phyloP scores from a whole-genome alignment of 2,329 filamentous ascomycete genomes.

The Penicillium sp. region DNA sequence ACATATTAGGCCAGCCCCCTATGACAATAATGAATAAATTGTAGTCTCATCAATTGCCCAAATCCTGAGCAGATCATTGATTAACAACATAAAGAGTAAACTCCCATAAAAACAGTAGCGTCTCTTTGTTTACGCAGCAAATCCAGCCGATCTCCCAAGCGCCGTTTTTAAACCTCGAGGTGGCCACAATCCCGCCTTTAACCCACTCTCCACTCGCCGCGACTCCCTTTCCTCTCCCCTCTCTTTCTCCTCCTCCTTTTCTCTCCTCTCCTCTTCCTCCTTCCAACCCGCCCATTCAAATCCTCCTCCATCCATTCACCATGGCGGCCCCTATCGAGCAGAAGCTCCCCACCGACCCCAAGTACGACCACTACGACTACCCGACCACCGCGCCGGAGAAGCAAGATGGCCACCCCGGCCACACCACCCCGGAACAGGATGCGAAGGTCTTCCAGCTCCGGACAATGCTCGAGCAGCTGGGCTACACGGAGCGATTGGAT shows the following conservation, averaged over 20 bases:
- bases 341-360: slow-evolving; percentile 69
- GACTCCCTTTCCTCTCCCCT: slow-evolving; percentile 20
- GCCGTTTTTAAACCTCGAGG: slow-evolving; percentile 18
- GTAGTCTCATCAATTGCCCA: not conserved
- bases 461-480: slow-evolving; percentile 79
- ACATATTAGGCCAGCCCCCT: not conserved
- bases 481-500: slow-evolving; percentile 83
- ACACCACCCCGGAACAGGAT: slow-evolving; percentile 85
- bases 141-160: not conserved
- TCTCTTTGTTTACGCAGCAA: slow-evolving; percentile 3
- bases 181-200: slow-evolving; percentile 32
- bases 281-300: slow-evolving; percentile 18
- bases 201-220: slow-evolving; percentile 27
- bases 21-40: not conserved
- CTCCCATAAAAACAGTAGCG: not conserved
- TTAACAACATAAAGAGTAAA: not conserved
- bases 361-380: slow-evolving; percentile 96
- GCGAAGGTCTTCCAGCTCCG: slow-evolving; percentile 87
- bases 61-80: too few species aligned
- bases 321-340: slow-evolving; percentile 42
- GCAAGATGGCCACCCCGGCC: slow-evolving; percentile 81
- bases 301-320: slow-evolving; percentile 22
- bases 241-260: slow-evolving; percentile 30
- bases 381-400: slow-evolving; percentile 75
- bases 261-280: slow-evolving; percentile 24